A percentile compares a stretch with the other conserved stretches of the same genome.
phyloP scores from a whole-genome alignment of 805 yeast species.

The Maudiozyma saulgeensis region DNA sequence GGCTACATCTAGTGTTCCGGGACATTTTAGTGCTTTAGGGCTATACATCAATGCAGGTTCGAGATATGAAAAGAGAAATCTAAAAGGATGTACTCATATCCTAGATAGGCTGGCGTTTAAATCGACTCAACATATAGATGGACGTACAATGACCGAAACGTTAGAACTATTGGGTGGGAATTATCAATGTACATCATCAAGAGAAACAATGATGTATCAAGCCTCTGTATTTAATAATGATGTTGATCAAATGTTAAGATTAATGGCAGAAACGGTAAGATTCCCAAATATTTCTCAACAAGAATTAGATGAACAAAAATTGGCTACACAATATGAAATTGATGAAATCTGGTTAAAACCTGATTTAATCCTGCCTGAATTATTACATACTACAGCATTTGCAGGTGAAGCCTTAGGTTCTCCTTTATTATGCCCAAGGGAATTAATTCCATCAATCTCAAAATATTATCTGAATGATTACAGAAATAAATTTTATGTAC shows the following conservation, averaged over 20 bases:
- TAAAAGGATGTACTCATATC: constrained; percentile 74
- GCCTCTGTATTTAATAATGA: constrained; percentile 88
- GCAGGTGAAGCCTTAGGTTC: constrained; percentile 65
- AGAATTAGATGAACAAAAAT: constrained; percentile 66
- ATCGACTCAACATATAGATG: constrained; percentile 49
- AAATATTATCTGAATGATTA: constrained; percentile 48
- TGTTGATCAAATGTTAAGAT: constrained; percentile 64
- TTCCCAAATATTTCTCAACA: constrained; percentile 56
- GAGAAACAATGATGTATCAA: constrained; percentile 89
- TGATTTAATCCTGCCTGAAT: constrained; percentile 78
- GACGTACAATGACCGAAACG: constrained; percentile 61
- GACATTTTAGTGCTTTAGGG: constrained; percentile 87
- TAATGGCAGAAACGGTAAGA: constrained; percentile 69
- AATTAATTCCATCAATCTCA: constrained; percentile 47
- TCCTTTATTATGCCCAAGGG: constrained; percentile 75
- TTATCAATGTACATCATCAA: constrained; percentile 82
- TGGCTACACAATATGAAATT: constrained; percentile 71
- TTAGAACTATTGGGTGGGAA: constrained; percentile 84
- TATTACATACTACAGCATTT: constrained; percentile 81
- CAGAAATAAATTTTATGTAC: constrained; percentile 58
- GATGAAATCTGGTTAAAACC: constrained; percentile 76
- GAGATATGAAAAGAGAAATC: constrained; percentile 53
- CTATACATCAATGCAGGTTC: constrained; percentile 87
- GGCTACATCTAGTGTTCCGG: constrained; percentile 77
- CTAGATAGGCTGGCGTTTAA: constrained; percentile 80